Evolutionary conservation across 2,329 filamentous ascomycete species (phyloP).

Genomic region (Ophiosphaerella herpotricha): DNA sequence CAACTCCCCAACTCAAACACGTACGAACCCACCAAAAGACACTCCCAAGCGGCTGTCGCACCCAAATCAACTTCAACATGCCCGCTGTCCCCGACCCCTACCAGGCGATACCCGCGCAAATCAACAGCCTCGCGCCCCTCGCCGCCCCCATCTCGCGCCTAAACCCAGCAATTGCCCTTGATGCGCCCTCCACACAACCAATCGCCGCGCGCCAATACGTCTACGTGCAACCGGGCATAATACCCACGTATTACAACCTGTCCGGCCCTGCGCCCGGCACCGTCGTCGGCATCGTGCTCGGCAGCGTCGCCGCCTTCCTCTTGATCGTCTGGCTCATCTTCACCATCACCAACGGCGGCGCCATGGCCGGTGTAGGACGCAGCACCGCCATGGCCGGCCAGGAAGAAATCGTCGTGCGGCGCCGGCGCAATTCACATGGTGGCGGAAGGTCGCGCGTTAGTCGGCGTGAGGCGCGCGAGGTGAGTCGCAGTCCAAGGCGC

Average conservation of each 20-base stretch:
- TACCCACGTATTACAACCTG: conserved; percentile 65
- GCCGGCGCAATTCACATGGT: conserved; percentile 36
- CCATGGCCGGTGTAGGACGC: conserved; percentile 35
- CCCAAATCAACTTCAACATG: conserved; percentile 21
- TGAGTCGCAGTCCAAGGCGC: conserved; percentile 44
- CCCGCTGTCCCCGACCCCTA: conserved; percentile 29
- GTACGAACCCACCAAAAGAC: conserved; percentile 9
- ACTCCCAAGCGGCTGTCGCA: conserved; percentile 17
- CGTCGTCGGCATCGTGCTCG: conserved; percentile 64
- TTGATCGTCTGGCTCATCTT: conserved; percentile 58
- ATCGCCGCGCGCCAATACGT: conserved; percentile 27
- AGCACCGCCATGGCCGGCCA: conserved; percentile 49
- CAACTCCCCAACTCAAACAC: conserved; percentile 14
- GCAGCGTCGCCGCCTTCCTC: conserved; percentile 59
- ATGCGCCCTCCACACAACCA: conserved; percentile 15
- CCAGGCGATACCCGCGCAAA: conserved; percentile 25
- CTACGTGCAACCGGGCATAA: conserved; percentile 47
- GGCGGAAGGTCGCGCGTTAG: conserved; percentile 35
- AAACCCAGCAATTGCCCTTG: conserved; percentile 12
- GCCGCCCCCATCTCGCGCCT: conserved; percentile 16
- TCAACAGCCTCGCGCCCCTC: conserved; percentile 30
- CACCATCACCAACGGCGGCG: conserved; percentile 43
- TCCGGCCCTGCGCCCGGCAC: conserved; percentile 60
- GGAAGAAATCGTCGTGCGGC: conserved; percentile 63
- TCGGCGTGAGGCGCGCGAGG: conserved; percentile 44